Percentiles rank a stretch among this genome's conserved stretches.
phyloP scores from a whole-genome alignment of 768 basidiomycete species.

The Podaxis sp. region DNA sequence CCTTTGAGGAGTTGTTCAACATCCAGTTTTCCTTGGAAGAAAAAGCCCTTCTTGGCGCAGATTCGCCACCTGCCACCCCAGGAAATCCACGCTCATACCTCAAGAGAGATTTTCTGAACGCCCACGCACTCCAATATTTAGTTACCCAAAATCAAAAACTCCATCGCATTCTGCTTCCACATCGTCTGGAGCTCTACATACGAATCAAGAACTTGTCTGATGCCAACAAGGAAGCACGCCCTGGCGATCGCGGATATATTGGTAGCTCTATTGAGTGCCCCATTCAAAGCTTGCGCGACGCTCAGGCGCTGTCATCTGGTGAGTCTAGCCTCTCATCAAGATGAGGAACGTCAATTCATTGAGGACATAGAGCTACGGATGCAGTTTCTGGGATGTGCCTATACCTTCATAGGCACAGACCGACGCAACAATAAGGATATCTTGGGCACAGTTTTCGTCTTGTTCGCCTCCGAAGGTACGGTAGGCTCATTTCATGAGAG shows the following conservation, averaged over 20 bases:
- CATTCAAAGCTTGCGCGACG: neutral
- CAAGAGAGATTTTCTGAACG: conserved; percentile 6
- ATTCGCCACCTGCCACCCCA: neutral
- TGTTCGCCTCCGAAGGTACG: neutral
- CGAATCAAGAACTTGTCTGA: conserved; percentile 10
- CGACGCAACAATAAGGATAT: neutral
- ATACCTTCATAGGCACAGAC: neutral
- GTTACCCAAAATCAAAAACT: conserved; percentile 1
- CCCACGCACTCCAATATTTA: conserved; percentile 2
- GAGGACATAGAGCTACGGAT: neutral
- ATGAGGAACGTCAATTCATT: neutral
- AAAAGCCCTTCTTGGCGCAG: neutral
- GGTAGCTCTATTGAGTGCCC: conserved; percentile 3
- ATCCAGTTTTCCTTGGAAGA: neutral
- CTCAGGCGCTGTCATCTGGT: conserved; percentile 1
- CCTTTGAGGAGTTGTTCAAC: neutral
- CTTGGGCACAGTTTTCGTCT: neutral
- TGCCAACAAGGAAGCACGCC: too few species aligned
- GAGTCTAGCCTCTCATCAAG: neutral
- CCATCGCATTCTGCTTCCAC: conserved; percentile 3
- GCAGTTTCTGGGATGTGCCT: neutral
- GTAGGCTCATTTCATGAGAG: neutral
- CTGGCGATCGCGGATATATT: neutral
- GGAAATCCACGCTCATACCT: neutral
- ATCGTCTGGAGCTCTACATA: conserved; percentile 10